Conservation (phyloP, 768 basidiomycete genomes). For the Baorangia bicolor region DNA sequence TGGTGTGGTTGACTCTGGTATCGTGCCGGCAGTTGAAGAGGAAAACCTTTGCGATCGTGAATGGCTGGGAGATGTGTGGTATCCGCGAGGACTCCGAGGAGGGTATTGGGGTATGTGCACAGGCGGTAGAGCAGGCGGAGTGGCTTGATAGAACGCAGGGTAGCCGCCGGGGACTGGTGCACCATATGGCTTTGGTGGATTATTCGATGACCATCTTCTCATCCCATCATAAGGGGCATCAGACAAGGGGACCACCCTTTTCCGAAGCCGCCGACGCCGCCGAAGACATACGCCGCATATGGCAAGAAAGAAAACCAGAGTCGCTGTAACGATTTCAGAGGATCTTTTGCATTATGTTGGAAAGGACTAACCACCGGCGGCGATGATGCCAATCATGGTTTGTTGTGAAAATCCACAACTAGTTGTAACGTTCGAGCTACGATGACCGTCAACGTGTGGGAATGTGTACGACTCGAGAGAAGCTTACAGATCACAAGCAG, state of each 20-base stretch:
- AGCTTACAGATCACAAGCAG: constrained; percentile 16
- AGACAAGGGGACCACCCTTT: neutral
- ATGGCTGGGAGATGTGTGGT: neutral
- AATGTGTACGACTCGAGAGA: neutral
- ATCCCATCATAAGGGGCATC: neutral
- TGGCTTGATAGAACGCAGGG: neutral
- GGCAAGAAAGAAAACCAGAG: neutral
- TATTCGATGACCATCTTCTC: neutral
- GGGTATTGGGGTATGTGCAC: constrained; percentile 6
- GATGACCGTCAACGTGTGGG: neutral
- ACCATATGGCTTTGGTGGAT: neutral
- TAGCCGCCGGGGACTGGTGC: neutral
- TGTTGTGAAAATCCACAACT: neutral
- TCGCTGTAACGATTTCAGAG: constrained; percentile 8
- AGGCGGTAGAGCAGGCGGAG: neutral
- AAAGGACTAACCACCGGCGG: constrained; percentile 11
- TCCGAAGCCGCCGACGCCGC: constrained; percentile 5
- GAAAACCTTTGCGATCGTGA: constrained; percentile 1
- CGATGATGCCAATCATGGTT: neutral
- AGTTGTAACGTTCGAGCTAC: neutral
- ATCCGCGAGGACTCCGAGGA: constrained; percentile 5
- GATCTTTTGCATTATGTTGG: neutral
- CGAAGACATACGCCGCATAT: neutral
- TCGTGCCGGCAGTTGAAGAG: neutral
- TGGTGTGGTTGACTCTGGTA: neutral